A percentile compares a stretch with the other conserved stretches of the same genome.
Conservation (phyloP, 2,329 filamentous ascomycete species). For the Phialocephala subalpina region DNA sequence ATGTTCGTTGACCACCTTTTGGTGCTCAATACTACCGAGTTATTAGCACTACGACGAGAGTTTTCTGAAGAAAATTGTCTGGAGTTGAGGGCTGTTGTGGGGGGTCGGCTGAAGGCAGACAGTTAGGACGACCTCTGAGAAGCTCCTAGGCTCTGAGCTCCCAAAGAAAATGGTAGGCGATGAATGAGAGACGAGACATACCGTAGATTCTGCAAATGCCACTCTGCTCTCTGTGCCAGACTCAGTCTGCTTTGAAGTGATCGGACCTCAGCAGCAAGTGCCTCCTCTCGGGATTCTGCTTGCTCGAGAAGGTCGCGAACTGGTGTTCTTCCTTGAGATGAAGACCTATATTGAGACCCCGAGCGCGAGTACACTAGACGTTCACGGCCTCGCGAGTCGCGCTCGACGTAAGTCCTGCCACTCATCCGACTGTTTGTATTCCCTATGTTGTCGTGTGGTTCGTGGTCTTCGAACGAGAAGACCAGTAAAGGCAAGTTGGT, state of each 20-base stretch:
- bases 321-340: slow-evolving; percentile 18
- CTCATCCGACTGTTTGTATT: slow-evolving; percentile 27
- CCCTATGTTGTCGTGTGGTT: slow-evolving; percentile 29
- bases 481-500: slow-evolving; percentile 11
- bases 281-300: slow-evolving; percentile 29
- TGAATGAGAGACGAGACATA: no score
- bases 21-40: slow-evolving; percentile 18
- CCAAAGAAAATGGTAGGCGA: no score
- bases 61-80: no score
- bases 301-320: slow-evolving; percentile 31
- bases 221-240: slow-evolving; percentile 29
- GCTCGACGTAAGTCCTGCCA: slow-evolving; percentile 32
- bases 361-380: slow-evolving; percentile 29
- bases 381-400: slow-evolving; percentile 32
- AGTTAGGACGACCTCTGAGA: no score
- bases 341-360: slow-evolving; percentile 15
- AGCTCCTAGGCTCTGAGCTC: no score
- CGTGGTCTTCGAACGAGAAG: slow-evolving; percentile 21
- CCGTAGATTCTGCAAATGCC: slow-evolving; percentile 28
- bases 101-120: no score
- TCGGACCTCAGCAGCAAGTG: slow-evolving; percentile 27
- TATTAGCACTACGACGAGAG: no score
- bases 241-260: slow-evolving; percentile 31
- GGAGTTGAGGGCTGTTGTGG: no score
- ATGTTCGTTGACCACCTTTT: slow-evolving; percentile 31